Evolutionary conservation across 202 grass and related monocot genomes (phyloP).

Genomic region (Cymbopogon flexuosus): DNA sequence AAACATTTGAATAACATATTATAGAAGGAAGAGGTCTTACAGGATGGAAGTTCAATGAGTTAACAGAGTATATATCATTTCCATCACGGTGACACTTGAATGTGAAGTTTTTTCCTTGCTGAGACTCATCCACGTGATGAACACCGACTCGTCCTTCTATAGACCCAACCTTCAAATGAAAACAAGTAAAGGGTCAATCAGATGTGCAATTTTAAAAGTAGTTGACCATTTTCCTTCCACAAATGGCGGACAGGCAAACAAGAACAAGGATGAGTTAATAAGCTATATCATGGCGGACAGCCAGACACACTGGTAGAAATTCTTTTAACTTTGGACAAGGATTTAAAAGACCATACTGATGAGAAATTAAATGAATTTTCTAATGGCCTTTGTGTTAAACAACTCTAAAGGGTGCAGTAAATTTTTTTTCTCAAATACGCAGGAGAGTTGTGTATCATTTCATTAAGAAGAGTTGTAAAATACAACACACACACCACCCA

Average conservation of each 20-base stretch:
- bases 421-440: no score
- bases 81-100: constrained; percentile 93
- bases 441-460: no score
- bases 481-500: no score
- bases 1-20: background rate
- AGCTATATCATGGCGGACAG: background rate
- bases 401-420: background rate
- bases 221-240: background rate
- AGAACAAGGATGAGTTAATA: background rate
- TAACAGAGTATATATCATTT: constrained; percentile 81
- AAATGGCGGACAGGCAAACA: constrained; percentile 17
- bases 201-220: constrained; percentile 4
- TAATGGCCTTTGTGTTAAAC: constrained; percentile 8
- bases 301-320: background rate
- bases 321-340: constrained; percentile 5
- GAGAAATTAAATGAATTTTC: constrained; percentile 9
- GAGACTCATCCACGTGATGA: constrained; percentile 85
- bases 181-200: constrained; percentile 21
- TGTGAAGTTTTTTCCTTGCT: constrained; percentile 90
- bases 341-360: background rate
- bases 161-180: constrained; percentile 75
- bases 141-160: constrained; percentile 94
- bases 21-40: constrained; percentile 42
- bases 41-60: constrained; percentile 87
- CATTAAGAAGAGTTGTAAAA: no score